Conservation (phyloP, 2,329 filamentous ascomycete genomes). For the Cercospora sp. region DNA sequence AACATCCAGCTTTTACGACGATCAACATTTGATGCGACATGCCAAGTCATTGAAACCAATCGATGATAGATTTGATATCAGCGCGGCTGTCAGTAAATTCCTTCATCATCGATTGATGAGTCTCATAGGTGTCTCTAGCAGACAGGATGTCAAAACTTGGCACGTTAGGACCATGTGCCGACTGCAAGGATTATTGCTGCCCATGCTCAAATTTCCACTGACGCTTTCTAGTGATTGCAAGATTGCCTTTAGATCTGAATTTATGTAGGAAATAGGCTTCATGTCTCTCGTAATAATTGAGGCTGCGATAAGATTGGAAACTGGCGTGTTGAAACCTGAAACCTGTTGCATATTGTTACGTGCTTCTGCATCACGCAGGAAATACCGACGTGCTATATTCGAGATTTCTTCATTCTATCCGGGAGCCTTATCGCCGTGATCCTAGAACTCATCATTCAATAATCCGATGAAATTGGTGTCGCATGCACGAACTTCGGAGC, state of each 20-base stretch:
- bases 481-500: background rate
- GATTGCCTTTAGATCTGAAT: background rate
- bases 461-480: background rate
- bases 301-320: background rate
- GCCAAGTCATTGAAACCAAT: background rate
- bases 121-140: background rate
- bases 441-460: background rate
- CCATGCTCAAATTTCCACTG: background rate
- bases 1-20: background rate
- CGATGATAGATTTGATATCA: background rate
- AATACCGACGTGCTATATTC: background rate
- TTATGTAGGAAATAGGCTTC: background rate
- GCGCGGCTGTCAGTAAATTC: background rate
- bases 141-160: background rate
- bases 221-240: background rate
- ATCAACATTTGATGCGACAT: background rate
- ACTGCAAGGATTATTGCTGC: background rate
- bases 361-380: background rate
- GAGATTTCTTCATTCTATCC: background rate
- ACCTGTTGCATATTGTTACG: background rate
- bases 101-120: background rate
- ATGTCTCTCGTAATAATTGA: background rate
- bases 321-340: background rate
- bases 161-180: background rate
- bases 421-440: background rate